Conservation (phyloP, 495 filamentous ascomycete species). For the Podospora fimiseda region DNA sequence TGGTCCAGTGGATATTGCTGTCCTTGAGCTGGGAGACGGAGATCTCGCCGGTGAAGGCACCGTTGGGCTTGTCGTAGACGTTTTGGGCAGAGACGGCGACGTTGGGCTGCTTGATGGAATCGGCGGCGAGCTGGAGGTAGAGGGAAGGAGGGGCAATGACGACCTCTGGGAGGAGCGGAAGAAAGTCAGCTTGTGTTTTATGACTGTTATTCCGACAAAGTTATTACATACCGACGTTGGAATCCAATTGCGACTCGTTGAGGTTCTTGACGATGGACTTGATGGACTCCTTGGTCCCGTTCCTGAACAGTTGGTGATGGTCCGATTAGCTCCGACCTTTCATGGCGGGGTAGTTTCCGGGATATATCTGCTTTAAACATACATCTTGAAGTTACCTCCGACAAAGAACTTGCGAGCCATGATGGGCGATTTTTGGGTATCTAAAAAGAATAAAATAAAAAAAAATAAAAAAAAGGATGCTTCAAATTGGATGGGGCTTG, state of each 20-base stretch:
- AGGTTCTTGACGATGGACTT: slow-evolving; percentile 81
- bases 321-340: slow-evolving; percentile 17
- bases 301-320: slow-evolving; percentile 49
- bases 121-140: slow-evolving; percentile 80
- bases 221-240: slow-evolving; percentile 52
- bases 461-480: neutral
- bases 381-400: slow-evolving; percentile 99
- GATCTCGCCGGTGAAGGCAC: slow-evolving; percentile 97
- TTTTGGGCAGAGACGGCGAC: slow-evolving; percentile 90
- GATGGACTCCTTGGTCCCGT: slow-evolving; percentile 81
- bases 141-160: slow-evolving; percentile 86
- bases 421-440: slow-evolving; percentile 27
- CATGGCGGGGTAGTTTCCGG: slow-evolving; percentile 26
- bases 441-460: neutral
- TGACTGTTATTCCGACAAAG: neutral
- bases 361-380: slow-evolving; percentile 23
- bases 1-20: slow-evolving; percentile 75
- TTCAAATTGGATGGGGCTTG: neutral
- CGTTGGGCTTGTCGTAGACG: slow-evolving; percentile 92
- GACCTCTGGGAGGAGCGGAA: slow-evolving; percentile 55
- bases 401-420: slow-evolving; percentile 99
- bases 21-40: slow-evolving; percentile 84
- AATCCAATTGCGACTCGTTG: slow-evolving; percentile 68
- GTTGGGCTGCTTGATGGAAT: slow-evolving; percentile 50
- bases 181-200: slow-evolving; percentile 2